Conservation (phyloP, 1,284 basidiomycete genomes). For the Omphalotus olearius region DNA sequence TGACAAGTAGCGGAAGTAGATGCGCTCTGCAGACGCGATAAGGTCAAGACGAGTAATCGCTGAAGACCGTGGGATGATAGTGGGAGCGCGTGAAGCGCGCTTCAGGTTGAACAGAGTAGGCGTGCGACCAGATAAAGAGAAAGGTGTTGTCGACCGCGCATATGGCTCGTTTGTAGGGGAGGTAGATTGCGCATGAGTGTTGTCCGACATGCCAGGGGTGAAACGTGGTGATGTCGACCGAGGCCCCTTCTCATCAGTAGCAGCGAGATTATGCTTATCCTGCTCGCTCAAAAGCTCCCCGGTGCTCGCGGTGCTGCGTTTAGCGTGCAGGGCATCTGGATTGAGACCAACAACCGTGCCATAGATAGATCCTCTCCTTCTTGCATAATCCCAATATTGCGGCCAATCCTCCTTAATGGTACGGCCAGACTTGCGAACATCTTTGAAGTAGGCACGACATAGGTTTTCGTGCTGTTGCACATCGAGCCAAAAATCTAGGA, state of each 20-base stretch:
- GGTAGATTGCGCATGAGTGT: constrained; percentile 43
- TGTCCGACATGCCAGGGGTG: constrained; percentile 37
- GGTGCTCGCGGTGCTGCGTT: constrained; percentile 74
- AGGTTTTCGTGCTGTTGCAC: constrained; percentile 99
- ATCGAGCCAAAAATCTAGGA: constrained; percentile 98
- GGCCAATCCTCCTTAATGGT: constrained; percentile 96
- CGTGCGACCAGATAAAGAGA: constrained; percentile 68
- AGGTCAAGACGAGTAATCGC: constrained; percentile 90
- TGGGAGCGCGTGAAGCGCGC: constrained; percentile 79
- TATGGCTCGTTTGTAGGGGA: constrained; percentile 42
- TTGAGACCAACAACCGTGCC: constrained; percentile 83
- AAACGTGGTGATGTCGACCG: constrained; percentile 50
- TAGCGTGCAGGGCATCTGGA: constrained; percentile 43
- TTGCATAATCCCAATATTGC: constrained; percentile 90
- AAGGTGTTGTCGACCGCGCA: constrained; percentile 72
- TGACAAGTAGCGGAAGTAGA: constrained; percentile 90
- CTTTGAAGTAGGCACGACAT: constrained; percentile 98
- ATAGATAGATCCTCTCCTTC: constrained; percentile 85
- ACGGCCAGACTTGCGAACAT: constrained; percentile 89
- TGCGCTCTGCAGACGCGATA: constrained; percentile 90
- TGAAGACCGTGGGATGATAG: constrained; percentile 83
- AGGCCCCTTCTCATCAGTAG: constrained; percentile 41
- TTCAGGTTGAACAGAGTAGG: constrained; percentile 67
- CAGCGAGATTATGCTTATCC: constrained; percentile 57
- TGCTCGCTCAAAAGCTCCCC: constrained; percentile 60